These are phyloP conservation scores for Phytophthora cactorum DNA, from an alignment of 352 stramenopile species.

Conservation along the genomic window DNA sequence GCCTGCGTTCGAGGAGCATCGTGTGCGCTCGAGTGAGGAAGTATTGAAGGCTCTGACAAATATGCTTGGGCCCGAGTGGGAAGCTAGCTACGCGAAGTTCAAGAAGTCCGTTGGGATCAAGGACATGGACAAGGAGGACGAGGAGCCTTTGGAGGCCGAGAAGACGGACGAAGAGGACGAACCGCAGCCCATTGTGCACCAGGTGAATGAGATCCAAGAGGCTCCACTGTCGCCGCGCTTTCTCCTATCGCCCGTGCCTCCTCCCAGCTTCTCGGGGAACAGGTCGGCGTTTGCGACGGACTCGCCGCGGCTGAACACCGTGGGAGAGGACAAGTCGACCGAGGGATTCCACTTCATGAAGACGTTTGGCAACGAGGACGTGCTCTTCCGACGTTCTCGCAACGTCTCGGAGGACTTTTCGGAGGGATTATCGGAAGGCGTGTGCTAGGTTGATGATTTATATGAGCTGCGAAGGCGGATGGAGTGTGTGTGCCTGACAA, in stretches of 20 bases:
- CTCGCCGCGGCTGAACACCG: constrained; percentile 47
- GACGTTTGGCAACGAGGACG: constrained; percentile 65
- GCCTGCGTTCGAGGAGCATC: constrained; percentile 75
- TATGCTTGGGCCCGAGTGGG: constrained; percentile 82
- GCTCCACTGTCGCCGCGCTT: constrained; percentile 63
- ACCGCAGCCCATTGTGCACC: constrained; percentile 18
- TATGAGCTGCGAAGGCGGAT: constrained; percentile 25
- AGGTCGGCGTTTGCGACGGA: constrained; percentile 52
- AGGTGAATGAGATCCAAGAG: constrained; percentile 48
- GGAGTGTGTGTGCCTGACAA: constrained; percentile 14
- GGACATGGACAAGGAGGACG: constrained; percentile 40
- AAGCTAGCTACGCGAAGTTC: constrained; percentile 76
- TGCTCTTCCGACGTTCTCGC: constrained; percentile 67
- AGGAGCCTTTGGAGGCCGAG: constrained; percentile 28
- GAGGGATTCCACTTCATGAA: constrained; percentile 66
- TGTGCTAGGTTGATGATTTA: constrained; percentile 67
- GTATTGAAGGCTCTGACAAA: constrained; percentile 82
- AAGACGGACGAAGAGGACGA: constrained; percentile 31
- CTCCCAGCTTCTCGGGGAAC: constrained; percentile 45
- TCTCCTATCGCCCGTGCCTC: constrained; percentile 49
- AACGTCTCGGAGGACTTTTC: constrained; percentile 80
- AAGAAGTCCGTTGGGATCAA: constrained; percentile 50
- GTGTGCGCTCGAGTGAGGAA: constrained; percentile 83
- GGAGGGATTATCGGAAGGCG: constrained; percentile 77
- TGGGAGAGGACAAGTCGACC: constrained; percentile 45